phyloP scores from a whole-genome alignment of 2,329 filamentous ascomycete genomes.

The Fusarium sp. region DNA sequence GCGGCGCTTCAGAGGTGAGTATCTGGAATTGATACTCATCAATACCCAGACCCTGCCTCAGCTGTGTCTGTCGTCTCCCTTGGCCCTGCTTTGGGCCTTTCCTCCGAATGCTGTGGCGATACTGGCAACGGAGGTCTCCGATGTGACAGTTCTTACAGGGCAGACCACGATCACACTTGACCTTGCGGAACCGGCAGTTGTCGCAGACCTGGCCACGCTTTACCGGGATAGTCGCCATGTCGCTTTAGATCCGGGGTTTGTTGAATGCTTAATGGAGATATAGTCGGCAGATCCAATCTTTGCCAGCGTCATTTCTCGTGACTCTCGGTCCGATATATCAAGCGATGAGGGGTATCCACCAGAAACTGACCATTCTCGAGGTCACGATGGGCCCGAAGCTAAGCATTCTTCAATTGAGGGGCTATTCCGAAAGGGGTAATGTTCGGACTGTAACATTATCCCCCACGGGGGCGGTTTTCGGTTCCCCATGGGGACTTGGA shows the following conservation, averaged over 20 bases:
- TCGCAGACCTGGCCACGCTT: constrained; percentile 45
- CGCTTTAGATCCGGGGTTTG: not conserved
- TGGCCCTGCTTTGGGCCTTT: constrained; percentile 47
- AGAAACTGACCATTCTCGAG: not conserved
- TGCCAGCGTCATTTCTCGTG: not conserved
- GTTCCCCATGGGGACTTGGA: constrained; percentile 8
- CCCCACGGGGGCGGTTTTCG: constrained; percentile 2
- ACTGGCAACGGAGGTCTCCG: constrained; percentile 46
- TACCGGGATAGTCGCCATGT: constrained; percentile 15
- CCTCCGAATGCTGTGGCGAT: constrained; percentile 47
- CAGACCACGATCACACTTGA: constrained; percentile 49
- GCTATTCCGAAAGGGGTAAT: constrained; percentile 37
- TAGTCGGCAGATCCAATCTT: constrained; percentile 18
- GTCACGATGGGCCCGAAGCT: not conserved
- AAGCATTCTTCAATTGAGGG: not conserved
- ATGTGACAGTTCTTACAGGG: constrained; percentile 48
- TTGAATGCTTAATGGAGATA: constrained; percentile 26
- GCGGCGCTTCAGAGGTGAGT: constrained; percentile 28
- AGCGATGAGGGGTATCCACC: constrained; percentile 19
- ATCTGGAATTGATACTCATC: constrained; percentile 36
- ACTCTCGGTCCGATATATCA: constrained; percentile 20
- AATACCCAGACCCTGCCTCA: constrained; percentile 39
- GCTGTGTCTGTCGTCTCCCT: constrained; percentile 46
- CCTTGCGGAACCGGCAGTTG: constrained; percentile 50
- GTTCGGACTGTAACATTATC: constrained; percentile 13